Evolutionary conservation across 2,329 filamentous ascomycete genomes (phyloP), one percentile per base, ranked within the genome.

Genomic region (Ceratocystis papillata): DNA sequence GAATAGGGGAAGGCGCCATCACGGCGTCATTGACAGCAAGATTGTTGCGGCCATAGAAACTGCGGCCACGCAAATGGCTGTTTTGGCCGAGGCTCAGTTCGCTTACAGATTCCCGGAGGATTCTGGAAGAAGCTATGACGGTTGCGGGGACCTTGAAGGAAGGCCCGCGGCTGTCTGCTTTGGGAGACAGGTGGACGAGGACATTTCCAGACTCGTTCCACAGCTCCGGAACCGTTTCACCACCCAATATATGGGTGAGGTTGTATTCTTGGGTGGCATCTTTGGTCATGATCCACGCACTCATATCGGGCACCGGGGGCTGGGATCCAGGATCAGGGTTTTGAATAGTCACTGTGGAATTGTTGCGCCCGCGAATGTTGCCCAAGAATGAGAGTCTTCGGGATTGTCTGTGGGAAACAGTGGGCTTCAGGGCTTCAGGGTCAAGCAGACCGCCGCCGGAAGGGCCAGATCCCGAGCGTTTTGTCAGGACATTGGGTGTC

Each of bases 191-290:
- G 70, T 84, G 83, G 22, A 88, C 78, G 63, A 78, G 76, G 28
- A 86, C 79, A 68, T 80, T 80, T 48, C 82, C 84, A 63, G 73
- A 75, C 65, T 86, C 83, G 69, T 84, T 82, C 85, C 85, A 87
- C 22, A 88, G 74, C 72, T 87, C 85, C 1, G 84, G 83, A 3
- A 87, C 81, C 76, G 81, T 84, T 70, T 86, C 82, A 22, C 79
- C 80, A 55, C 79, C 80, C 25, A 77, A 72, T 64, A 87, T 73
- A 41, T 79, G 78, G 5, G 76, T 72, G 0, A 79, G 76, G 71
- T 82, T 85, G 71, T 87, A 87, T 64, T 86, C 83, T 12, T 77
- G 77, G 55, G 75, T 75, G 63, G 80, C 80, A 6, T 81, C 79
- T 50, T 67, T 67, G 1, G 79, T 75, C 69, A 85, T 75, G 48